phyloP scores from a whole-genome alignment of 2,329 filamentous ascomycete genomes.

The Clarireedia sp. region DNA sequence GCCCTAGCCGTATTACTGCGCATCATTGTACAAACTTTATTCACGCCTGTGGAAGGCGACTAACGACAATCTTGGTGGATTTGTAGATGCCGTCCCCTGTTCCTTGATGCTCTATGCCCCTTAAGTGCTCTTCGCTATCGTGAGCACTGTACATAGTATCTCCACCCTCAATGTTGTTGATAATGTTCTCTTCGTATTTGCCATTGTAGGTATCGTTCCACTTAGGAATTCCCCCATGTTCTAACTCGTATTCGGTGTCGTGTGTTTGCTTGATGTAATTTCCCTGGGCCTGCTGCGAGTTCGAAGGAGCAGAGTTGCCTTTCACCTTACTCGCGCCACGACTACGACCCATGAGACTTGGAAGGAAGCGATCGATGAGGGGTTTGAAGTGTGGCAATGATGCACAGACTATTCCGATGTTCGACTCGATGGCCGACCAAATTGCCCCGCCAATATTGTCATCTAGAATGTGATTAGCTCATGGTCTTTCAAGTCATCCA shows the following conservation, averaged over 20 bases:
- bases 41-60: neutral
- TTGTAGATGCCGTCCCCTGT: neutral
- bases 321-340: neutral
- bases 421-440: conserved; percentile 6
- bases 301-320: neutral
- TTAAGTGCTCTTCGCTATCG: conserved; percentile 2
- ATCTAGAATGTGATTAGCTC: neutral
- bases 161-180: neutral
- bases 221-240: neutral
- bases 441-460: conserved; percentile 1
- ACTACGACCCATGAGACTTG: neutral
- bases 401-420: conserved; percentile 4
- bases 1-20: no score
- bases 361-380: conserved; percentile 3
- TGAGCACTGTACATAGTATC: neutral
- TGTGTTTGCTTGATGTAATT: conserved; percentile 1
- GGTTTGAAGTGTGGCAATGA: conserved; percentile 7
- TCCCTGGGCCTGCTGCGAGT: neutral
- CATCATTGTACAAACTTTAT: no score
- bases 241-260: neutral
- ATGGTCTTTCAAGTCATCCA: neutral
- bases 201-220: conserved; percentile 2
- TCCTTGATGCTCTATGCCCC: neutral
- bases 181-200: neutral
- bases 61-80: neutral